phyloP scores from a whole-genome alignment of 768 basidiomycete genomes.

The Daedaleopsis nitida region DNA sequence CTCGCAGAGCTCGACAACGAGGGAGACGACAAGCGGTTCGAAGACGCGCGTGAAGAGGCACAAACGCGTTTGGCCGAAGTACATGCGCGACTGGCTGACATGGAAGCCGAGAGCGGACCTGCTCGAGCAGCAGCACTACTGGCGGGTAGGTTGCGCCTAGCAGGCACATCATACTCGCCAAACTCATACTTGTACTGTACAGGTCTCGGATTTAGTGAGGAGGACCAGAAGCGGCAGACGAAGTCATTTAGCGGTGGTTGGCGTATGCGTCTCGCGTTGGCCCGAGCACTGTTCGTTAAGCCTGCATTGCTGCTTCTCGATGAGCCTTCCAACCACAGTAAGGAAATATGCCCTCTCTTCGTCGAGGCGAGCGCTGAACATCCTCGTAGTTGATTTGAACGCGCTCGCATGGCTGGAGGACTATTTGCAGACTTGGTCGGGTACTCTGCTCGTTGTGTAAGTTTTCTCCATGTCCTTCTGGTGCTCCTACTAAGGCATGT shows the following conservation, averaged over 20 bases:
- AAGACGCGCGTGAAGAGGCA: conserved; percentile 85
- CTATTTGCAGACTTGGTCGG: conserved; percentile 93
- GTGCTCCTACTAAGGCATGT: background rate
- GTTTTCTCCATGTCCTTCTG: conserved; percentile 28
- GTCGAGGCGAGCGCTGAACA: conserved; percentile 5
- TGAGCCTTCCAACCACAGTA: conserved; percentile 97
- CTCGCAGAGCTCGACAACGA: conserved; percentile 73
- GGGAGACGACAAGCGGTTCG: conserved; percentile 77
- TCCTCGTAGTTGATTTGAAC: conserved; percentile 76
- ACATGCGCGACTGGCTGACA: conserved; percentile 89
- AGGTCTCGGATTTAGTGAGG: conserved; percentile 91
- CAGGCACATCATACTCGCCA: background rate
- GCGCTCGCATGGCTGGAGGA: conserved; percentile 98
- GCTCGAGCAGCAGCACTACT: conserved; percentile 87
- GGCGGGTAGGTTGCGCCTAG: conserved; percentile 66
- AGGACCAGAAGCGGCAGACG: conserved; percentile 82
- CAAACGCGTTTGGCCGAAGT: conserved; percentile 83
- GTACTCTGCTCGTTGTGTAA: conserved; percentile 90
- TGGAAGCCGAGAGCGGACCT: conserved; percentile 98
- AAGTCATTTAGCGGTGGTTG: conserved; percentile 95
- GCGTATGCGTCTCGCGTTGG: conserved; percentile 96
- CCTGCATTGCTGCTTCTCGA: conserved; percentile 80
- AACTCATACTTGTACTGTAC: background rate
- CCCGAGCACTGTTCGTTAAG: conserved; percentile 96
- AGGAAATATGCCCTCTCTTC: conserved; percentile 24